Evolutionary conservation across 148 eudicot genomes (phyloP), one percentile per base, ranked within the genome.

Genomic region (Simmondsia chinensis): DNA sequence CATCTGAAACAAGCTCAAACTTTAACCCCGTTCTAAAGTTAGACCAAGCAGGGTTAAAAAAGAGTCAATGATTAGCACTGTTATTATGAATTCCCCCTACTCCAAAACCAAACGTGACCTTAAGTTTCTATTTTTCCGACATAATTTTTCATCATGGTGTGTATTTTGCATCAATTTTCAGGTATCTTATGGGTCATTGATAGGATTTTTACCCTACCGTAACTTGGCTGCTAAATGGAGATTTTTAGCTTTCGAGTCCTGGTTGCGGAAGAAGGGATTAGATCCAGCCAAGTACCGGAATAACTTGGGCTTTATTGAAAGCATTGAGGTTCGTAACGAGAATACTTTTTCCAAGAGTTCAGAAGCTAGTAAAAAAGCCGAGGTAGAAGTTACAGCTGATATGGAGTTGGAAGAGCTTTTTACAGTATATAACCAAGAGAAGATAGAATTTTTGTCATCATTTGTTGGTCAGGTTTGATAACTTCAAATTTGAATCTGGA

Each of bases 191-290:
- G 86, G 89, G 53, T 70, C 99, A 39, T 66, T 86, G 79, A 66
- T 77, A 52, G 99, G 99, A 61, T 82, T 86, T 77, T 62, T 91
- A 39, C 99, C 99, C 25, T 86, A 91, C 57, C 94, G 96, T 19
- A 79, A 82, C 54, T 79, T 91, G 58, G 66, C 86, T 33, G 70
- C 80, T 31, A 79, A 64, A 68, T 76, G 80, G 81, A 91, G 79
- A 76, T 91, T 80, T 71, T 56, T 91, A 61, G 94, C 87, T 43
- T 85, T 91, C 55, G 94, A 77, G 69, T 82, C 99, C 20, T 91
- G 99, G 99, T 43, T 86, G 75, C 77, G 99, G 66, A 68, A 60
- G 61, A 82, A 74, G 61, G 96, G 94, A 43, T 41, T 91, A 54
- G 83, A 77, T 50, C 95, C 94, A 19, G 70, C 86, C 35, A 70